A percentile compares a stretch with the other conserved stretches of the same genome.
These are phyloP conservation scores for Syncephalastrum monosporum DNA, from an alignment of 371 early-diverging fungal species.

Conservation along the genomic window DNA sequence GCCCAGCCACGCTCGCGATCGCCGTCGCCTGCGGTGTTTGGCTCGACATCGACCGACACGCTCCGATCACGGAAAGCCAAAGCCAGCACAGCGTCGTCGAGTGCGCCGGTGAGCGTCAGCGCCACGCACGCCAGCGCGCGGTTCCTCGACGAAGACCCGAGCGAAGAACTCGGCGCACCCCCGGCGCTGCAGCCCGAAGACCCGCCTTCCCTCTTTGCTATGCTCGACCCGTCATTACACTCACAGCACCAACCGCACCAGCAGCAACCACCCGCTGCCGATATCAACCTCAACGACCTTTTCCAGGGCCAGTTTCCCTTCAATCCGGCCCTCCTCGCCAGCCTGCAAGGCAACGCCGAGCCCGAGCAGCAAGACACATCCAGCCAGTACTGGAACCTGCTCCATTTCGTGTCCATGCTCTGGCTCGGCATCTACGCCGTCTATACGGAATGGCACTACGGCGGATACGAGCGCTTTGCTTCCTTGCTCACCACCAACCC, in stretches of 20 bases:
- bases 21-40: constrained; percentile 18
- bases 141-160: constrained; percentile 35
- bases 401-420: constrained; percentile 49
- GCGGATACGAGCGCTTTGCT: constrained; percentile 39
- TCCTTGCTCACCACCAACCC: constrained; percentile 18
- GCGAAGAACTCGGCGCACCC: constrained; percentile 45
- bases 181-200: constrained; percentile 16
- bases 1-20: constrained; percentile 16
- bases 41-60: constrained; percentile 12
- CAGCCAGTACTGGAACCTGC: constrained; percentile 51
- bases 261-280: background rate
- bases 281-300: constrained; percentile 17
- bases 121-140: background rate
- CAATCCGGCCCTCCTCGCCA: constrained; percentile 25
- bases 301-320: constrained; percentile 25
- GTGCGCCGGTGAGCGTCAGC: background rate
- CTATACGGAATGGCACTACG: constrained; percentile 43
- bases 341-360: constrained; percentile 33
- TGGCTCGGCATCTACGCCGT: constrained; percentile 50
- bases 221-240: constrained; percentile 8
- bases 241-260: too few relatives aligned
- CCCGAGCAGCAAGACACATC: constrained; percentile 27
- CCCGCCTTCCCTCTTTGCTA: constrained; percentile 9
- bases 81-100: background rate
- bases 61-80: constrained; percentile 9